Evolutionary conservation across 345 rosid genomes (phyloP), one percentile per base, ranked within the genome.

Genomic region (Lenwebbia sp.): DNA sequence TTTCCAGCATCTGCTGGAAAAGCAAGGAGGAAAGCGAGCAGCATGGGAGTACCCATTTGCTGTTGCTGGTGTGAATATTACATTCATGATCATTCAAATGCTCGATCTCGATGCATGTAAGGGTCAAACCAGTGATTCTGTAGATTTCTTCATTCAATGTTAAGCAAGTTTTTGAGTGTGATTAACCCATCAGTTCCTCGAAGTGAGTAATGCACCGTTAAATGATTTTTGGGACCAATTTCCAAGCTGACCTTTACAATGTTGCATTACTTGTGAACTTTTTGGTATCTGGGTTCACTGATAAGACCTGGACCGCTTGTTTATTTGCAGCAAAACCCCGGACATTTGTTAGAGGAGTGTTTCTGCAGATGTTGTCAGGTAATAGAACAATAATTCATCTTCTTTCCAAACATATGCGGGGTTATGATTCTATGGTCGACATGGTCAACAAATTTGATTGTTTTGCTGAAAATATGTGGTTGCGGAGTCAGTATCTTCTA

Each of bases 11-110:
- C 89, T 97, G 52, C 86, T 97, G 28, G 90, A 89, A 75, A 97
- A 95, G 91, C 94, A 95, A 40, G 98, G 92, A 82, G 99, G 98
- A 26, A 90, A 94, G 85, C 89, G 97, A 92, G 92, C 98, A 15
- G 97, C 93, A 2, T 97, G 98, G 99, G 98, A 97, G 82, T 97
- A 97, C 84, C 99, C 99, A 13, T 97, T 97, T 76, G 99, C 99
- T 75, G 99, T 97, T 88, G 99, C 98, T 62, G 99, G 99, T 26
- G 96, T 97, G 84, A 97, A 97, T 88, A 88, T 97, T 26, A 97
- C 99, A 11, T 97, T 97, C 93, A 97, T 97, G 99, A 90, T 97
- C 88, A 97, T 95, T 94, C 99, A 95, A 90, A 95, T 96, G 98
- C 98, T 97, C 10, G 98, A 96, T 84, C 97, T 97, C 65, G 97